Conservation (phyloP, 192 early-diverging fungal genomes). For the Thoreauomyces humboldtii region DNA sequence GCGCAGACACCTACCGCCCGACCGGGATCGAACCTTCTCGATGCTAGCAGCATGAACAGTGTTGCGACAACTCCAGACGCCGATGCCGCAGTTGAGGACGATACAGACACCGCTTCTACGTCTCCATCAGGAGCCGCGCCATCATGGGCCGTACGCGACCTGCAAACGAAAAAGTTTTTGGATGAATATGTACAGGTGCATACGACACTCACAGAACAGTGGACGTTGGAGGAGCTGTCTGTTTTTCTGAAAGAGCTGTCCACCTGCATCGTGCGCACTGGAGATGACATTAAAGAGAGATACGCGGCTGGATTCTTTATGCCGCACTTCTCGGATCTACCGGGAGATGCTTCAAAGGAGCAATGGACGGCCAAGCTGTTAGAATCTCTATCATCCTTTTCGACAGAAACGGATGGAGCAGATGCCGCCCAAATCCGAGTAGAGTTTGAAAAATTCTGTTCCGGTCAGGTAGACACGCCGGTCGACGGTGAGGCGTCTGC, state of each 20-base stretch:
- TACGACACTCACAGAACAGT: constrained; percentile 30
- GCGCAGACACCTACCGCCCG: constrained; percentile 1
- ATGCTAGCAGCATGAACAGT: background rate
- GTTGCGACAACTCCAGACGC: background rate
- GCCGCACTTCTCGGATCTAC: constrained; percentile 28
- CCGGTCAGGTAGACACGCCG: background rate
- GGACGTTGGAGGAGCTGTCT: constrained; percentile 44
- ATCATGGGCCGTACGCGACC: background rate
- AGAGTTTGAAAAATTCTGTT: constrained; percentile 5
- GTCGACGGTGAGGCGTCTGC: background rate
- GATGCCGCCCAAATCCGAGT: background rate
- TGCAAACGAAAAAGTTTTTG: constrained; percentile 23
- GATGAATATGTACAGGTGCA: constrained; percentile 29
- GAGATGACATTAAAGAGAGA: constrained; percentile 14
- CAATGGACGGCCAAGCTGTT: constrained; percentile 3
- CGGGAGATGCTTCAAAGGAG: constrained; percentile 3
- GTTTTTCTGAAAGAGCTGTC: constrained; percentile 35
- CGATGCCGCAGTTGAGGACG: background rate
- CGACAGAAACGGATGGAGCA: constrained; percentile 1
- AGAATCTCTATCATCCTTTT: constrained; percentile 28
- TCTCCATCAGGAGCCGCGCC: background rate
- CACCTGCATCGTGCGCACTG: constrained; percentile 27
- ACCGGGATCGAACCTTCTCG: background rate
- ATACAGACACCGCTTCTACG: background rate
- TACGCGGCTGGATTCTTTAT: constrained; percentile 35